Percentiles rank a stretch among this genome's conserved stretches.
These are phyloP conservation scores for Arxiozyma slooffiae DNA, from an alignment of 1,139 yeast species.

Conservation along the genomic window DNA sequence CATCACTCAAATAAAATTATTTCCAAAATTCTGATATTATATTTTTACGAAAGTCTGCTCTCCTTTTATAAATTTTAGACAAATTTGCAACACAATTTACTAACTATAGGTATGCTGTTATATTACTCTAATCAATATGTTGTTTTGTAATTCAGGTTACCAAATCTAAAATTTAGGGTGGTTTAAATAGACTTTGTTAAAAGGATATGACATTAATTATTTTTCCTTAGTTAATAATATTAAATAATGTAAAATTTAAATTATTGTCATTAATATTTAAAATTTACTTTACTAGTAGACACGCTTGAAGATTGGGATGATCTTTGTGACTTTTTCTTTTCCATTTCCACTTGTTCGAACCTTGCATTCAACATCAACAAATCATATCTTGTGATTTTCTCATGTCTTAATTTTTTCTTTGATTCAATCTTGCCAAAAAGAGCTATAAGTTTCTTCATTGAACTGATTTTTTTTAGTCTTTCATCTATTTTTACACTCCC, in stretches of 20 bases:
- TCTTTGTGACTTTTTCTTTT: constrained; percentile 1
- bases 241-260: too few relatives aligned
- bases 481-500: not conserved
- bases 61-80: not conserved
- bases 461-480: not conserved
- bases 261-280: not conserved
- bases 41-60: too few relatives aligned
- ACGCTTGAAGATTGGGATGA: not conserved
- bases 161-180: not conserved
- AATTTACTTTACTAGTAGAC: not conserved
- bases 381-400: constrained; percentile 8
- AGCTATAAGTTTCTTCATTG: constrained; percentile 1
- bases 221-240: not conserved
- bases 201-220: not conserved
- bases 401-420: constrained; percentile 1
- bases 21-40: too few relatives aligned
- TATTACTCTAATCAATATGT: too few relatives aligned
- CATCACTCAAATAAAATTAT: too few relatives aligned
- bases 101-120: not conserved
- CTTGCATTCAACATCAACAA: constrained; percentile 3
- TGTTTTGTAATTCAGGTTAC: not conserved
- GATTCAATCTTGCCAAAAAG: constrained; percentile 1
- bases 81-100: not conserved
- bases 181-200: not conserved
- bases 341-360: not conserved